Evolutionary conservation across 169 alveolate genomes (phyloP).

Genomic region (Babesia caballi): DNA sequence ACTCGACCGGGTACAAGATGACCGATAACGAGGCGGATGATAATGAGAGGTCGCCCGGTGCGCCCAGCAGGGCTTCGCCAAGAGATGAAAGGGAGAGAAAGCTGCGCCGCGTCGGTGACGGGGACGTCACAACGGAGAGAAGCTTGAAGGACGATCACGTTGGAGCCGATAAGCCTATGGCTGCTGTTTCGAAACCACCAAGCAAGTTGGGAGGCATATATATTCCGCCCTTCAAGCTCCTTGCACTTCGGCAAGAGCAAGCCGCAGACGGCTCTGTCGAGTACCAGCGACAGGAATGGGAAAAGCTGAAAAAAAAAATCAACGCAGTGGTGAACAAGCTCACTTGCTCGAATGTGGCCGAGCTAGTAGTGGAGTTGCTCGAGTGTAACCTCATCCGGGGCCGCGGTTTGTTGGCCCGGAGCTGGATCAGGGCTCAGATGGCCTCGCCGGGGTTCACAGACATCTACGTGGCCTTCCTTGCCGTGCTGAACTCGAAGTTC

Average conservation of each 20-base stretch:
- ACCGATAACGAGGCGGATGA: not conserved
- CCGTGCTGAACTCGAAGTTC: conserved; percentile 95
- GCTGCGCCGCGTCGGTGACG: not conserved
- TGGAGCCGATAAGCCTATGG: not conserved
- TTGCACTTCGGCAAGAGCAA: conserved; percentile 87
- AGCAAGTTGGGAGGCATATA: conserved; percentile 91
- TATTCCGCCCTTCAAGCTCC: conserved; percentile 95
- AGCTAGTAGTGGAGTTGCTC: conserved; percentile 87
- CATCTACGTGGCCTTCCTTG: conserved; percentile 94
- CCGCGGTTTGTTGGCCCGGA: conserved; percentile 94
- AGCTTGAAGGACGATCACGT: conserved; percentile 6
- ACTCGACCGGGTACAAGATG: too few species aligned
- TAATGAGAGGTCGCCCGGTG: not conserved
- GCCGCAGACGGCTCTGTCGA: conserved; percentile 86
- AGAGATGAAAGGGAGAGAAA: not conserved
- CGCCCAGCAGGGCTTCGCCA: conserved; percentile 14
- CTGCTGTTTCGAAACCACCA: not conserved
- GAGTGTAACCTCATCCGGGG: conserved; percentile 97
- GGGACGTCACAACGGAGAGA: not conserved
- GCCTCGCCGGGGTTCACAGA: conserved; percentile 96
- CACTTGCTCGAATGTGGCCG: conserved; percentile 84
- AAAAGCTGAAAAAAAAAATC: conserved; percentile 90
- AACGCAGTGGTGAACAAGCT: conserved; percentile 95
- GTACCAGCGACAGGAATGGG: conserved; percentile 97
- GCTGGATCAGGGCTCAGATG: conserved; percentile 95